Evolutionary conservation across 202 grass and related monocot genomes (phyloP).

Genomic region (Eragrostis tef): DNA sequence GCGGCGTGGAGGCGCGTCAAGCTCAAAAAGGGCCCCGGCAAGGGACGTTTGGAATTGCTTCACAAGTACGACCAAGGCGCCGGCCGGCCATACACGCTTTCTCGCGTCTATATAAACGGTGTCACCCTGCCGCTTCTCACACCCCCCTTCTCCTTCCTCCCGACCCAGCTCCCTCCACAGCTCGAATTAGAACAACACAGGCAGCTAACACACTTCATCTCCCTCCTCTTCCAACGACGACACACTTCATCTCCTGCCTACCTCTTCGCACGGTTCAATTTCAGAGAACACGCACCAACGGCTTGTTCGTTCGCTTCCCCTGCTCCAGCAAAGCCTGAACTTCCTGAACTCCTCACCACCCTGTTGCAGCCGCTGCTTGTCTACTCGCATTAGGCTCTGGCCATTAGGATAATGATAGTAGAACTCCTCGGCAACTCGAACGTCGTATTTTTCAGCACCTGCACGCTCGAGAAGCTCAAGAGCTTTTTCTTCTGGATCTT

Average conservation of each 20-base stretch:
- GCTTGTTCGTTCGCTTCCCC: neutral
- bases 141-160: neutral
- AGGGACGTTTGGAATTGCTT: conserved; percentile 56
- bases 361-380: neutral
- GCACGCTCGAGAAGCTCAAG: conserved; percentile 53
- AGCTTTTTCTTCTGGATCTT: conserved; percentile 94
- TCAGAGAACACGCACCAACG: neutral
- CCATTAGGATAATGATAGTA: conserved; percentile 68
- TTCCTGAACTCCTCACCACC: neutral
- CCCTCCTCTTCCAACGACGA: neutral
- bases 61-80: neutral
- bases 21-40: neutral
- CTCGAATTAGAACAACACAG: neutral
- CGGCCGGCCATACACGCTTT: neutral
- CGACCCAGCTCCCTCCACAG: neutral
- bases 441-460: conserved; percentile 39
- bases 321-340: neutral
- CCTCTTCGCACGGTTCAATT: neutral
- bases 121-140: neutral
- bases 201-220: neutral
- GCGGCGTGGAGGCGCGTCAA: conserved; percentile 41
- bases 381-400: neutral
- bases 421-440: conserved; percentile 31
- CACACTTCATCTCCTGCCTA: neutral
- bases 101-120: conserved; percentile 28